Evolutionary conservation across 148 eudicot species (phyloP).

Genomic region (Vaccinium myrtillus): DNA sequence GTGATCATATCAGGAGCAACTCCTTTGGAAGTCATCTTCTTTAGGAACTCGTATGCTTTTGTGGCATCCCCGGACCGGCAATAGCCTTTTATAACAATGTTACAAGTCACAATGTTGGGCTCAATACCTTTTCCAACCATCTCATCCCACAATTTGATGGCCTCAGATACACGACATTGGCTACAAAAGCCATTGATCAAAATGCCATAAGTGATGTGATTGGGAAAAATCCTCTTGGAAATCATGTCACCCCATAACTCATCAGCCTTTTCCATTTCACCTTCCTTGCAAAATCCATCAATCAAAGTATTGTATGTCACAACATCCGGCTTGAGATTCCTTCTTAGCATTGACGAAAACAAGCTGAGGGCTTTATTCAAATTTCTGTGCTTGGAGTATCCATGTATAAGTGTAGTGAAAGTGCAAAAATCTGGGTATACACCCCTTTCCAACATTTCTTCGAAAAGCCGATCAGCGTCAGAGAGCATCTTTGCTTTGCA

Average conservation of each 20-base stretch:
- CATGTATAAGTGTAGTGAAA: conserved; percentile 65
- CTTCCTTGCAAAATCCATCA: conserved; percentile 76
- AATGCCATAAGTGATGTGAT: conserved; percentile 57
- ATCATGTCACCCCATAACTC: conserved; percentile 58
- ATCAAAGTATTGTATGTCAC: conserved; percentile 76
- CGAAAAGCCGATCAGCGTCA: conserved; percentile 59
- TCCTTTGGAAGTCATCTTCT: conserved; percentile 41
- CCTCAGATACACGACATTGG: conserved; percentile 42
- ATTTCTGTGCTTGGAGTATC: conserved; percentile 57
- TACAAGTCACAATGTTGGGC: conserved; percentile 66
- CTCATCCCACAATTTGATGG: conserved; percentile 71
- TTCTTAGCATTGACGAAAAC: conserved; percentile 60
- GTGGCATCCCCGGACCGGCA: conserved; percentile 51
- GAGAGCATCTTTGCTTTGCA: conserved; percentile 59
- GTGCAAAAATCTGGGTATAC: conserved; percentile 65
- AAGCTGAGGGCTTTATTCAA: conserved; percentile 49
- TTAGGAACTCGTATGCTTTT: conserved; percentile 51
- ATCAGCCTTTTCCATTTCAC: conserved; percentile 59
- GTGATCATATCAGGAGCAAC: conserved; percentile 51
- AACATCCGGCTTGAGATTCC: conserved; percentile 69
- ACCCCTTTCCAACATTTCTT: conserved; percentile 77
- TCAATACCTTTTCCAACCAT: conserved; percentile 65
- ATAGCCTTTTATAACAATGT: conserved; percentile 69
- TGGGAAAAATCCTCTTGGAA: conserved; percentile 42
- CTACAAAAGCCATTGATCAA: conserved; percentile 67